Percentiles rank a stretch among this genome's conserved stretches.
Conservation (phyloP, 164 flowering plant species). For the Houttuynia cordata region DNA sequence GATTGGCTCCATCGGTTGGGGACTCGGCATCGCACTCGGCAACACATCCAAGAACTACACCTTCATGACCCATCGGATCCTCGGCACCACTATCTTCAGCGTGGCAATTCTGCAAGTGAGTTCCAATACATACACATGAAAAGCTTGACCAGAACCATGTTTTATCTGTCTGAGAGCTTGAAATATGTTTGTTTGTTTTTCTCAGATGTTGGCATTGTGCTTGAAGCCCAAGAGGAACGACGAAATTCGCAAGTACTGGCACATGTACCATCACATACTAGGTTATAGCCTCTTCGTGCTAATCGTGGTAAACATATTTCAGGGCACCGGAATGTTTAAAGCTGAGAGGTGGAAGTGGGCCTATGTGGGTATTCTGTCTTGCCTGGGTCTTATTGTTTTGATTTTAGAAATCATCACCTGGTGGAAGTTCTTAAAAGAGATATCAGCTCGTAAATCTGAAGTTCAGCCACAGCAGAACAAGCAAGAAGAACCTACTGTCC, state of each 20-base stretch:
- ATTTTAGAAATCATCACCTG: slow-evolving; percentile 28
- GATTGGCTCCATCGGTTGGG: slow-evolving; percentile 27
- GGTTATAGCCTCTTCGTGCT: slow-evolving; percentile 29
- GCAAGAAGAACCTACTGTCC: too few relatives aligned
- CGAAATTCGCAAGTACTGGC: slow-evolving; percentile 30
- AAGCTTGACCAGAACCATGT: too few relatives aligned
- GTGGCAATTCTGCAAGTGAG: slow-evolving; percentile 35
- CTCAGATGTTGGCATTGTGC: slow-evolving; percentile 30
- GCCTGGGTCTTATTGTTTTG: slow-evolving; percentile 12
- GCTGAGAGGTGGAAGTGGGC: slow-evolving; percentile 27
- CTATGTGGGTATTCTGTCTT: slow-evolving; percentile 23
- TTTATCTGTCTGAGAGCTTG: too few relatives aligned
- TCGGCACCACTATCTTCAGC: slow-evolving; percentile 25
- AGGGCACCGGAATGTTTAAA: slow-evolving; percentile 25
- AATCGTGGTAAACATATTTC: slow-evolving; percentile 28
- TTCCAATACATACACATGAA: too few relatives aligned
- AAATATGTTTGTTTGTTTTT: too few relatives aligned
- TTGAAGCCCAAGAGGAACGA: slow-evolving; percentile 19
- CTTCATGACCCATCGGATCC: slow-evolving; percentile 20
- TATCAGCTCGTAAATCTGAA: too few relatives aligned
- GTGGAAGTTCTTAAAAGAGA: slow-evolving; percentile 7
- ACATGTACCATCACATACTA: slow-evolving; percentile 41
- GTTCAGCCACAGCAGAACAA: too few relatives aligned
- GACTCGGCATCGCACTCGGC: slow-evolving; percentile 28
- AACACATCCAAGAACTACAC: slow-evolving; percentile 18